Evolutionary conservation across 805 yeast genomes (phyloP), one percentile per base, ranked within the genome.

Genomic region (Debaryomyces tyrocola): DNA sequence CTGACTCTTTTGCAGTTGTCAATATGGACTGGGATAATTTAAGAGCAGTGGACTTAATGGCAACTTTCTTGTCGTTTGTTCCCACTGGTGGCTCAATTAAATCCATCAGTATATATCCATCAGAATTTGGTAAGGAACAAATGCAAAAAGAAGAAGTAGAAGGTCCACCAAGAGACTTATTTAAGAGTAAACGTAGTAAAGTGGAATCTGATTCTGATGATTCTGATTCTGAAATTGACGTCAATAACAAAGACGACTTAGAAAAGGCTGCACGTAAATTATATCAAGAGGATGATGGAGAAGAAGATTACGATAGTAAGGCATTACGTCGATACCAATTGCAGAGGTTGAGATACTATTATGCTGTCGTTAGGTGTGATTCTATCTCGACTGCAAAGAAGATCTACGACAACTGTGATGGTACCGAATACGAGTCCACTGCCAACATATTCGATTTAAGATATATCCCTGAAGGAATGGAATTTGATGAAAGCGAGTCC

Each of bases 11-110:
- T 59, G 99, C 99, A 0, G 96, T 85, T 1, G 98, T 94, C 27
- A 94, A 94, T 60, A 74, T 94, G 79, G 99, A 94, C 62, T 94
- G 99, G 99, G 99, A 94, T 57, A 87, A 94, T 59, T 77, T 94
- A n/a, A 79, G 82, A 39, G 87, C 98, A 0, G 80, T 81, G 4
- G 98, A 94, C 62, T 70, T 92, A 52, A 80, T 88, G 85, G 96
- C 96, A 4, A 85, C 98, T 0, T 90, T 92, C 57, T 70, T 83
- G 6, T 82, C 96, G 45, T 94, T 92, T 68, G 84, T 87, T 18
- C 96, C 96, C 15, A 67, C 80, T 18, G 83, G 79, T 31, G 95
- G 96, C 1, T 70, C 73, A 38, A 85, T 92, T 45, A 63, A 69
- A 38, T 80, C 83, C n/a, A 84, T 94, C 7, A 61, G 80, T 5